Percentiles rank a stretch among this genome's conserved stretches.
These are phyloP conservation scores for Lagenidium giganteum DNA, from an alignment of 352 stramenopile species.

Conservation along the genomic window DNA sequence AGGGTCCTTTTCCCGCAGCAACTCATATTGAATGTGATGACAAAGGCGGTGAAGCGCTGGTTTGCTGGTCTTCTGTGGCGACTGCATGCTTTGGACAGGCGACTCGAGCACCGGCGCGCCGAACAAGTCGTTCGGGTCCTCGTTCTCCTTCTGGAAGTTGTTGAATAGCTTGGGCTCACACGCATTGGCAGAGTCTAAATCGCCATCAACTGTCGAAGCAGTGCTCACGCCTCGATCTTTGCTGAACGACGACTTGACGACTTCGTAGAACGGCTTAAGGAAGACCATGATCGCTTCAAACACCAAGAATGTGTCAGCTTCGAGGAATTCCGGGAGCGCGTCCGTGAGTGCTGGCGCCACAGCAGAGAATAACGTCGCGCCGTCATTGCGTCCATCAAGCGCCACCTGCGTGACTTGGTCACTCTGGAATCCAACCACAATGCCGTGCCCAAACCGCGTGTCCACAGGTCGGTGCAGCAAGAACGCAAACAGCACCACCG, in stretches of 20 bases:
- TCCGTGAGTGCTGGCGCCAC: background rate
- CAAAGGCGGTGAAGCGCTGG: slow-evolving; percentile 61
- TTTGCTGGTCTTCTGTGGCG: slow-evolving; percentile 12
- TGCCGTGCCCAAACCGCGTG: background rate
- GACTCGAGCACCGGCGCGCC: slow-evolving; percentile 1
- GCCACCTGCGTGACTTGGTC: no score
- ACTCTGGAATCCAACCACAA: no score
- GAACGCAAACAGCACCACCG: slow-evolving; percentile 74
- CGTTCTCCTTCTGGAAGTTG: slow-evolving; percentile 18
- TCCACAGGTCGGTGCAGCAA: slow-evolving; percentile 16
- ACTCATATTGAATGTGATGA: slow-evolving; percentile 67
- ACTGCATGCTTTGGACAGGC: background rate
- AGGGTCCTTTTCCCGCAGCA: slow-evolving; percentile 74
- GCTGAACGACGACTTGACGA: slow-evolving; percentile 40
- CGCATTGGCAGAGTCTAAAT: slow-evolving; percentile 13
- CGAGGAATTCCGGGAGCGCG: slow-evolving; percentile 33
- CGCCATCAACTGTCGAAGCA: slow-evolving; percentile 4
- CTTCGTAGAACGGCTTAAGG: slow-evolving; percentile 72
- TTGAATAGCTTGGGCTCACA: slow-evolving; percentile 20
- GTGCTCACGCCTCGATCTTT: background rate
- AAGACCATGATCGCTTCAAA: slow-evolving; percentile 79
- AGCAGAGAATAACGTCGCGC: slow-evolving; percentile 13
- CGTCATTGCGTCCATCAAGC: background rate
- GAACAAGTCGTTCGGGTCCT: slow-evolving; percentile 18
- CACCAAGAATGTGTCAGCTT: slow-evolving; percentile 65